Conservation (phyloP, 768 basidiomycete genomes). For the Hericium coralloides region DNA sequence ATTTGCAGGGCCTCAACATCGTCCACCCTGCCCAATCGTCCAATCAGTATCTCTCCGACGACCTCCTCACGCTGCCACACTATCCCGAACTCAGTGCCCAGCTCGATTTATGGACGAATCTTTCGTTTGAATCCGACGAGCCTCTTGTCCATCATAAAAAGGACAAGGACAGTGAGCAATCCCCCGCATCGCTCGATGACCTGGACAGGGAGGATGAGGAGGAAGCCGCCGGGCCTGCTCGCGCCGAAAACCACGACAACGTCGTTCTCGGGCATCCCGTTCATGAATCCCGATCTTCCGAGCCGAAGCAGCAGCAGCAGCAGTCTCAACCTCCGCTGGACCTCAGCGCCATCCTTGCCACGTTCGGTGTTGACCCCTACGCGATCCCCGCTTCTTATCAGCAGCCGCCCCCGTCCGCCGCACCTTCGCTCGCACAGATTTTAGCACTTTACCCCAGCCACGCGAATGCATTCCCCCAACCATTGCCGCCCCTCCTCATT, state of each 20-base stretch:
- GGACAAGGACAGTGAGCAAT: constrained; percentile 5
- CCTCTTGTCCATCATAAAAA: constrained; percentile 34
- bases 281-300: constrained; percentile 16
- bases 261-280: constrained; percentile 42
- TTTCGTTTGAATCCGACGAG: constrained; percentile 73
- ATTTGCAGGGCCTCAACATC: constrained; percentile 74
- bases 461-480: not conserved
- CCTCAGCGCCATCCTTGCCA: constrained; percentile 27
- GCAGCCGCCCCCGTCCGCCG: constrained; percentile 24
- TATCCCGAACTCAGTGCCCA: constrained; percentile 72
- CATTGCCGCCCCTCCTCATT: constrained; percentile 5
- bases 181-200: constrained; percentile 25
- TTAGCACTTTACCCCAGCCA: constrained; percentile 44
- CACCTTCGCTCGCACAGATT: constrained; percentile 61
- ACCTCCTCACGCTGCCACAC: constrained; percentile 52
- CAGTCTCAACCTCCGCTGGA: constrained; percentile 28
- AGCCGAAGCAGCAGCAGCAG: constrained; percentile 11
- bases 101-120: constrained; percentile 78
- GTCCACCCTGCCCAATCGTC: constrained; percentile 44
- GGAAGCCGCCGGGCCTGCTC: constrained; percentile 21
- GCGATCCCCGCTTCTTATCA: constrained; percentile 18
- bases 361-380: constrained; percentile 37
- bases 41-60: constrained; percentile 33
- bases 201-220: constrained; percentile 18
- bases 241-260: constrained; percentile 50